A percentile compares a stretch with the other conserved stretches of the same genome.
Conservation (phyloP, 768 basidiomycete genomes). For the Boletellus ananas region DNA sequence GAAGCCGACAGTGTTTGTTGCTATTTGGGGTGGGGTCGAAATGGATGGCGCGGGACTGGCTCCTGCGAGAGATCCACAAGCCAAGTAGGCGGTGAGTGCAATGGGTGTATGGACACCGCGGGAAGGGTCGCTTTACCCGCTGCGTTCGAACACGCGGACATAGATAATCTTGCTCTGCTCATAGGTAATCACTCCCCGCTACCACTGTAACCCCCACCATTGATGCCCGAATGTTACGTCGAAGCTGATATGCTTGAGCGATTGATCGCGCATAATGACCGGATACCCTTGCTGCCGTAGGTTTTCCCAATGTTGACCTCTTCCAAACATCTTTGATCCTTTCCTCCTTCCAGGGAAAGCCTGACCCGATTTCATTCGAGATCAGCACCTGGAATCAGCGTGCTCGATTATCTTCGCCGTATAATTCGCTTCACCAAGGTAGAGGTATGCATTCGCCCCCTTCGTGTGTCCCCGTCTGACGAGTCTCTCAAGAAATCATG, state of each 20-base stretch:
- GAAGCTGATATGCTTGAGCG: constrained; percentile 95
- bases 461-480: constrained; percentile 5
- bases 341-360: constrained; percentile 55
- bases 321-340: constrained; percentile 20
- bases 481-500: constrained; percentile 58
- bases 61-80: constrained; percentile 18
- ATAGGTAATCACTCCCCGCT: constrained; percentile 59
- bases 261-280: constrained; percentile 93
- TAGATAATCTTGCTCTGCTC: constrained; percentile 81
- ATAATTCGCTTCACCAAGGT: constrained; percentile 95
- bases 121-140: constrained; percentile 77
- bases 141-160: constrained; percentile 78
- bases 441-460: constrained; percentile 56
- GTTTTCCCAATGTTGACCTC: constrained; percentile 26
- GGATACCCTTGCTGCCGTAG: constrained; percentile 84
- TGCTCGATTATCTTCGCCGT: constrained; percentile 90
- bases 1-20: constrained; percentile 32
- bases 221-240: constrained; percentile 20
- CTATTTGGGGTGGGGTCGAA: constrained; percentile 29
- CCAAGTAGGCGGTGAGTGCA: constrained; percentile 43
- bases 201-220: constrained; percentile 17
- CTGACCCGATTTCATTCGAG: constrained; percentile 97
- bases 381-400: constrained; percentile 79
- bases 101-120: constrained; percentile 77
- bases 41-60: background rate